phyloP scores from a whole-genome alignment of 352 stramenopile species.

The Phytopythium oedochilum region DNA sequence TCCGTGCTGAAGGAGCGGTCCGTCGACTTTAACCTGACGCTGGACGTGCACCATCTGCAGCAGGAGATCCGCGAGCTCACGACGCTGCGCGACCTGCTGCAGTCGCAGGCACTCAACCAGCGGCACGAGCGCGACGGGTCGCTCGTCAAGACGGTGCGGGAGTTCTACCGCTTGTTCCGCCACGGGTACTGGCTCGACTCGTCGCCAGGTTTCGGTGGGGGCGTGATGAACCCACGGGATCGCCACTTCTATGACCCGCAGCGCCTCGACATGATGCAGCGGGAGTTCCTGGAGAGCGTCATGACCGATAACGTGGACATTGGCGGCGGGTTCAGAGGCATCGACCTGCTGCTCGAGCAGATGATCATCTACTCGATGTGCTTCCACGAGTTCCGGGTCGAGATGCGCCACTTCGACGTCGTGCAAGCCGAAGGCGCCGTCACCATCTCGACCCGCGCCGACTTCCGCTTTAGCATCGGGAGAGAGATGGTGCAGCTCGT shows the following conservation, averaged over 20 bases:
- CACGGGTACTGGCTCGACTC: background rate
- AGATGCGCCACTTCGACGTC: constrained; percentile 25
- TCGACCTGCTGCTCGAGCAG: constrained; percentile 5
- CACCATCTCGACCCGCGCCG: constrained; percentile 14
- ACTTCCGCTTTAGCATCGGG: constrained; percentile 25
- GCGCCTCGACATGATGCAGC: background rate
- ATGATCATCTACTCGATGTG: constrained; percentile 7
- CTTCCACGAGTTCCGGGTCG: constrained; percentile 18
- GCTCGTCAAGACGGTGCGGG: constrained; percentile 15
- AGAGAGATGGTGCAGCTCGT: constrained; percentile 23
- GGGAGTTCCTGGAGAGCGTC: constrained; percentile 6
- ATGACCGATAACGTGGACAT: constrained; percentile 2
- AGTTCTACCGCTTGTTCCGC: constrained; percentile 9
- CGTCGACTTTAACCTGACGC: constrained; percentile 40
- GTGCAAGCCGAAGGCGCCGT: constrained; percentile 16
- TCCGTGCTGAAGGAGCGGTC: constrained; percentile 29
- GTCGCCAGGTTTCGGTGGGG: background rate
- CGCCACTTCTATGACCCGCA: background rate
- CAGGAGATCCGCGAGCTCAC: constrained; percentile 27
- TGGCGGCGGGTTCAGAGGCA: background rate
- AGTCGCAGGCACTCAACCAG: constrained; percentile 13
- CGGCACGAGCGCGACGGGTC: constrained; percentile 20
- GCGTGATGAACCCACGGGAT: too few species aligned
- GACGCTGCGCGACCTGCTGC: constrained; percentile 21
- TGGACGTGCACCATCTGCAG: constrained; percentile 33